Percentiles rank a stretch among this genome's conserved stretches.
phyloP scores from a whole-genome alignment of 352 stramenopile genomes.

The Saprolegnia parasitica region DNA sequence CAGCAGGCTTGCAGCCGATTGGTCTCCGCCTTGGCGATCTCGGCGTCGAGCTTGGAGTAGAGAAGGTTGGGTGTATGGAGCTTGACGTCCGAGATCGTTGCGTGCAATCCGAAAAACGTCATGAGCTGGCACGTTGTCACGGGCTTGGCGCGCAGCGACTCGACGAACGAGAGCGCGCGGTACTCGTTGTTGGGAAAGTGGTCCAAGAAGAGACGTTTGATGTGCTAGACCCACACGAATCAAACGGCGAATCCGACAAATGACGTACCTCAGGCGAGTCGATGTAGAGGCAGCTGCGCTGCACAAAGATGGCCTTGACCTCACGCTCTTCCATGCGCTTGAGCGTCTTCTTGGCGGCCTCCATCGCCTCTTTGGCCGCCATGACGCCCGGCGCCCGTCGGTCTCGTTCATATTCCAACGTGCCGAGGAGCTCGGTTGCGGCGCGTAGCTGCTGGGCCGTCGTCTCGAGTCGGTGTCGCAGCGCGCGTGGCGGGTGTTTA shows the following conservation, averaged over 20 bases:
- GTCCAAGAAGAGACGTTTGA: constrained; percentile 49
- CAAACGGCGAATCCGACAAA: constrained; percentile 35
- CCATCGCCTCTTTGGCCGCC: constrained; percentile 31
- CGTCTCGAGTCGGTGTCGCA: neutral
- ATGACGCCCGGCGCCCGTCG: constrained; percentile 5
- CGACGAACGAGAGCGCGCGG: constrained; percentile 52
- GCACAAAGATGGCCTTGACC: constrained; percentile 44
- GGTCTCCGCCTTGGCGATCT: constrained; percentile 50
- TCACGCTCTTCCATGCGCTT: constrained; percentile 38
- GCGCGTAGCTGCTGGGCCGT: neutral
- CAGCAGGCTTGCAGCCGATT: constrained; percentile 37
- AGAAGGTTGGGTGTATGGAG: constrained; percentile 49
- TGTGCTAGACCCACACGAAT: constrained; percentile 13
- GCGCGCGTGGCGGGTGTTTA: constrained; percentile 23
- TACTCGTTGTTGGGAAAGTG: constrained; percentile 61
- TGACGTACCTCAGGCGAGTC: constrained; percentile 23
- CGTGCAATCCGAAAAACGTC: constrained; percentile 51
- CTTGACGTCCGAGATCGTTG: constrained; percentile 60
- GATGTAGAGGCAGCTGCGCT: neutral
- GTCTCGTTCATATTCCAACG: constrained; percentile 31
- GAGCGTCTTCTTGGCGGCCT: constrained; percentile 31
- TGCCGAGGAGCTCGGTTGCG: constrained; percentile 9
- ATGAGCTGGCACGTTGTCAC: constrained; percentile 62
- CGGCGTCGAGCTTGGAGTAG: constrained; percentile 43
- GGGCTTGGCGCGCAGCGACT: constrained; percentile 38